A percentile compares a stretch with the other conserved stretches of the same genome.
Conservation (phyloP, 2,329 filamentous ascomycete genomes). For the Fusarium pseudograminearum region DNA sequence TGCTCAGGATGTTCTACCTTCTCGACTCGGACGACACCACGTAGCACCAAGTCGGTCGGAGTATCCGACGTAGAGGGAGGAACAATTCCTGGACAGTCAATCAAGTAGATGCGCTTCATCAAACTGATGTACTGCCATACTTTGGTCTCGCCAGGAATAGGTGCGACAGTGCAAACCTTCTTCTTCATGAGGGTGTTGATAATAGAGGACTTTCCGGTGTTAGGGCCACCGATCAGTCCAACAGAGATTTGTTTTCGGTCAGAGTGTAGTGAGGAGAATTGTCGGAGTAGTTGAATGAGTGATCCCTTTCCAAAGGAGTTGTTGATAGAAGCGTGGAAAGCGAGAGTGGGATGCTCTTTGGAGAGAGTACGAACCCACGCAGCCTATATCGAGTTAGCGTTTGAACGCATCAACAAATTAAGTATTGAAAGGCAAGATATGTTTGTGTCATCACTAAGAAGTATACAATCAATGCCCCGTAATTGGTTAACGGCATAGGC, state of each 20-base stretch:
- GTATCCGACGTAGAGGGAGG: constrained; percentile 87
- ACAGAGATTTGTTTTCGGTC: constrained; percentile 95
- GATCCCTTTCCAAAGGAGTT: constrained; percentile 98
- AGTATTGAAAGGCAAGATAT: constrained; percentile 48
- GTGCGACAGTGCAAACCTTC: constrained; percentile 92
- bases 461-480: constrained; percentile 73
- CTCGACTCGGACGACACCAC: constrained; percentile 93
- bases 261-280: constrained; percentile 90
- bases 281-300: constrained; percentile 88
- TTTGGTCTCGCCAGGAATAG: constrained; percentile 96
- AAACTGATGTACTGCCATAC: constrained; percentile 98
- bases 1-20: constrained; percentile 97
- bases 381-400: constrained; percentile 69
- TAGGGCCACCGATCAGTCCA: constrained; percentile 82
- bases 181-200: constrained; percentile 97
- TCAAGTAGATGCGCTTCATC: constrained; percentile 90
- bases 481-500: constrained; percentile 66
- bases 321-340: constrained; percentile 93
- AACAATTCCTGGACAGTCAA: constrained; percentile 96
- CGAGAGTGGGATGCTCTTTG: constrained; percentile 91
- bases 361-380: constrained; percentile 91
- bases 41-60: constrained; percentile 86
- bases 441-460: constrained; percentile 99
- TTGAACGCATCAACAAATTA: constrained; percentile 19
- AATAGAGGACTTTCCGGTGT: constrained; percentile 95